Conservation (phyloP, 352 stramenopile genomes). For the Phytopythium aichiense region DNA sequence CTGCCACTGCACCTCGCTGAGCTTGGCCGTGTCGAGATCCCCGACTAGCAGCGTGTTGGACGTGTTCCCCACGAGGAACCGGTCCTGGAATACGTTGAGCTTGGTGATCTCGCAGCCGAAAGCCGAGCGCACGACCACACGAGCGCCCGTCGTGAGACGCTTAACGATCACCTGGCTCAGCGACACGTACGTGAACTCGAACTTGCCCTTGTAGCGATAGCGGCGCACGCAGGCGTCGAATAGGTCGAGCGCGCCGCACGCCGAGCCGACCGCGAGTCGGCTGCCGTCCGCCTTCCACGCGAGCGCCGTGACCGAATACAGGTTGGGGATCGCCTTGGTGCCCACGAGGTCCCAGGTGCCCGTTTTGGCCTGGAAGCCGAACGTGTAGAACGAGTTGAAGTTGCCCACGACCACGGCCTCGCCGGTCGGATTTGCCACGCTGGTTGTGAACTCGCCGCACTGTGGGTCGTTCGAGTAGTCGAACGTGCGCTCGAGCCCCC, state of each 20-base stretch:
- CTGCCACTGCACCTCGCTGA: conserved; percentile 92
- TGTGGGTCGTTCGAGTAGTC: conserved; percentile 88
- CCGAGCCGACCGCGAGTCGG: conserved; percentile 84
- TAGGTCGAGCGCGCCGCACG: conserved; percentile 90
- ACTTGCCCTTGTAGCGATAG: conserved; percentile 92
- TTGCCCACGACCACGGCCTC: conserved; percentile 92
- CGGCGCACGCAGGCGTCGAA: conserved; percentile 92
- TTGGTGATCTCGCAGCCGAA: conserved; percentile 93
- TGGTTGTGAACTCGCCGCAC: conserved; percentile 77
- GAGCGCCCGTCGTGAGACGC: conserved; percentile 74
- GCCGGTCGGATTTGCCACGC: conserved; percentile 88
- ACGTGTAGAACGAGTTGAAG: conserved; percentile 93
- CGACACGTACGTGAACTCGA: conserved; percentile 95
- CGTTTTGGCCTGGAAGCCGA: conserved; percentile 81
- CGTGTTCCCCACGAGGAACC: conserved; percentile 90
- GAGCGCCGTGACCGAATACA: conserved; percentile 92
- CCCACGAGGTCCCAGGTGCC: conserved; percentile 79
- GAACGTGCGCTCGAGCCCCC: conserved; percentile 80
- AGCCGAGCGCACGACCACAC: conserved; percentile 85
- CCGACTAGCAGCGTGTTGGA: conserved; percentile 90
- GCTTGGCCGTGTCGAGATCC: conserved; percentile 89
- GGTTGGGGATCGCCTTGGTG: conserved; percentile 88
- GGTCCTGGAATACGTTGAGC: conserved; percentile 94
- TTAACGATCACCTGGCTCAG: conserved; percentile 94
- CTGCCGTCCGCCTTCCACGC: conserved; percentile 91